These are phyloP conservation scores for Senecio squalidus DNA, from an alignment of 140 eudicot genomes.

Conservation along the genomic window DNA sequence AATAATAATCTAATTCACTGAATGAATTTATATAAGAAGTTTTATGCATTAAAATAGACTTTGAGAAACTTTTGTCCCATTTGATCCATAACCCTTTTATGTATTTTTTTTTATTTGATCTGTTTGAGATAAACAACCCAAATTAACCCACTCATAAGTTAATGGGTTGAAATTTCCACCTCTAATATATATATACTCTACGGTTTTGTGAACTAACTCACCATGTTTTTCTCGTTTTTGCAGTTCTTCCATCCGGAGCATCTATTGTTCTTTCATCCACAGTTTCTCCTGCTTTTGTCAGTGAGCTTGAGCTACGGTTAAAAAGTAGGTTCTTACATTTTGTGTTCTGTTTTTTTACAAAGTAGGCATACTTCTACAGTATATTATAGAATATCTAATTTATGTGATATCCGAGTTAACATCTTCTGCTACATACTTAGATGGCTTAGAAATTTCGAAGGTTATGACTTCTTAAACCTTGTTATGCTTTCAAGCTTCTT, in stretches of 20 bases:
- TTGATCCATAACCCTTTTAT: no score
- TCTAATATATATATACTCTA: no score
- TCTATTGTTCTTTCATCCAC: constrained; percentile 86
- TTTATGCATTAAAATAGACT: no score
- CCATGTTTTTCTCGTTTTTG: constrained; percentile 22
- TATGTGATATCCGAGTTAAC: neutral
- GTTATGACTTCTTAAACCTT: neutral
- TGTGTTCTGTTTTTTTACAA: constrained; percentile 1
- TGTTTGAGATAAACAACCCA: no score
- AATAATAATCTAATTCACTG: no score
- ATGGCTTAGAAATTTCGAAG: constrained; percentile 4
- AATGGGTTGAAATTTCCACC: no score
- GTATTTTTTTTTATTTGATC: no score
- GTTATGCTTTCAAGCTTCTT: constrained; percentile 3
- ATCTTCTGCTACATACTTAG: neutral
- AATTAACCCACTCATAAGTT: no score
- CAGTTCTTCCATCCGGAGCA: constrained; percentile 82
- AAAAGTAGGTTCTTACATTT: constrained; percentile 45
- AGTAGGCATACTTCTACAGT: neutral
- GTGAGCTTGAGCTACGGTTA: constrained; percentile 67
- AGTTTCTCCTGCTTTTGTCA: constrained; percentile 91
- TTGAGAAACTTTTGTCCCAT: no score
- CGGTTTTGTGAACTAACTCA: constrained; percentile 22
- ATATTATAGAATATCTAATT: neutral
- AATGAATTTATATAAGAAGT: no score